Evolutionary conservation across 371 early-diverging fungal species (phyloP).

Genomic region (Mucor plumbeus): DNA sequence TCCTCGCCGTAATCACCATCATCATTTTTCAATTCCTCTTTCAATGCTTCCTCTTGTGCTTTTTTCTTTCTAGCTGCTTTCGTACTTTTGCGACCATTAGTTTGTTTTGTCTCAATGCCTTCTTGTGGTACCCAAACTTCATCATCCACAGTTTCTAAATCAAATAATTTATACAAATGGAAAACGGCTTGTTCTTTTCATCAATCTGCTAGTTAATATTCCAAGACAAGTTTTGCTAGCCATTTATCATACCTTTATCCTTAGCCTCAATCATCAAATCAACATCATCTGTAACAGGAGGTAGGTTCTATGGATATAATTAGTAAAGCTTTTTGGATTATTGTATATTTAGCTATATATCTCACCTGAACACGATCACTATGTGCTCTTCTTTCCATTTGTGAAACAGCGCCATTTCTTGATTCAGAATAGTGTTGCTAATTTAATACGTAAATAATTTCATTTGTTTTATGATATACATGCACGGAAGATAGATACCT

Average conservation of each 20-base stretch:
- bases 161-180: conserved; percentile 47
- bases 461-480: neutral
- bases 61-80: conserved; percentile 10
- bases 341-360: neutral
- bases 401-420: conserved; percentile 39
- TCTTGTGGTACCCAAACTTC: conserved; percentile 31
- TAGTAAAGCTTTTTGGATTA: neutral
- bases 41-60: conserved; percentile 5
- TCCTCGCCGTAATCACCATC: neutral
- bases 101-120: conserved; percentile 24
- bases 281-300: conserved; percentile 54
- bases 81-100: conserved; percentile 31
- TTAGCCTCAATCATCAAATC: conserved; percentile 65
- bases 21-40: neutral
- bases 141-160: conserved; percentile 42
- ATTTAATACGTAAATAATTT: neutral
- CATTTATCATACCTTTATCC: conserved; percentile 47
- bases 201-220: neutral
- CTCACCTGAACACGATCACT: conserved; percentile 39
- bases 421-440: conserved; percentile 61
- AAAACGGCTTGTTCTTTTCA: conserved; percentile 52
- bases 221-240: neutral
- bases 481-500: conserved; percentile 19
- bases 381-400: conserved; percentile 51
- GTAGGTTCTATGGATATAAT: conserved; percentile 29